A percentile compares a stretch with the other conserved stretches of the same genome.
Conservation (phyloP, 345 rosid species). For the Eucalyptus decipiens region DNA sequence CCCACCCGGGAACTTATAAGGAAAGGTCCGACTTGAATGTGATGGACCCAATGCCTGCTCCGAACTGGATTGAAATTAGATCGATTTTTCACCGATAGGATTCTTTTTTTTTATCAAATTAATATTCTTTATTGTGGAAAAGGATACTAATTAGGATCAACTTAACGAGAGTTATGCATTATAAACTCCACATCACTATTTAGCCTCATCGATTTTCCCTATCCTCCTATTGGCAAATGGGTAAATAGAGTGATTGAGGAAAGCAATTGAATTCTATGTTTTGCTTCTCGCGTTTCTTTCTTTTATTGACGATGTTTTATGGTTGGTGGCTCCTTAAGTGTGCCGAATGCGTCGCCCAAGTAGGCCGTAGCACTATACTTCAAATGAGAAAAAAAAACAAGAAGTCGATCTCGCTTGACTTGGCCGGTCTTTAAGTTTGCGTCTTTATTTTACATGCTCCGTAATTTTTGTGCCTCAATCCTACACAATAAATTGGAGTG, state of each 20-base stretch:
- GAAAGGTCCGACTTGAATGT: neutral
- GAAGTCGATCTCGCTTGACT: fast-evolving
- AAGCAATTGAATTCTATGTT: neutral
- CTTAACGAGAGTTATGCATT: neutral
- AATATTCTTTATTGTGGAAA: neutral
- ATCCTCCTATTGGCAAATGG: neutral
- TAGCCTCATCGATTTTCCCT: neutral
- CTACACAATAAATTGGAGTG: too few relatives aligned
- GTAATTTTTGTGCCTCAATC: neutral
- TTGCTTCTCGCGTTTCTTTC: neutral
- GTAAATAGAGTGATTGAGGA: neutral
- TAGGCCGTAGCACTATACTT: fast-evolving
- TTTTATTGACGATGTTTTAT: neutral
- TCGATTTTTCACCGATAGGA: neutral
- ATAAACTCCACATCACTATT: neutral
- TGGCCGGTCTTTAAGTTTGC: fast-evolving
- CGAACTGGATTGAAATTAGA: neutral
- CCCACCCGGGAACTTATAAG: neutral
- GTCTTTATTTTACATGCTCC: fast-evolving
- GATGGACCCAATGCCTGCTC: neutral
- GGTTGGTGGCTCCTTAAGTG: neutral
- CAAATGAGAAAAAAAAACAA: neutral
- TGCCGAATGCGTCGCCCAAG: neutral
- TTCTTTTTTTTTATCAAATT: neutral
- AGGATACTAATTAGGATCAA: neutral